phyloP scores from a whole-genome alignment of 1,139 yeast genomes.

The Spencermartinsiella ligniputridi region DNA sequence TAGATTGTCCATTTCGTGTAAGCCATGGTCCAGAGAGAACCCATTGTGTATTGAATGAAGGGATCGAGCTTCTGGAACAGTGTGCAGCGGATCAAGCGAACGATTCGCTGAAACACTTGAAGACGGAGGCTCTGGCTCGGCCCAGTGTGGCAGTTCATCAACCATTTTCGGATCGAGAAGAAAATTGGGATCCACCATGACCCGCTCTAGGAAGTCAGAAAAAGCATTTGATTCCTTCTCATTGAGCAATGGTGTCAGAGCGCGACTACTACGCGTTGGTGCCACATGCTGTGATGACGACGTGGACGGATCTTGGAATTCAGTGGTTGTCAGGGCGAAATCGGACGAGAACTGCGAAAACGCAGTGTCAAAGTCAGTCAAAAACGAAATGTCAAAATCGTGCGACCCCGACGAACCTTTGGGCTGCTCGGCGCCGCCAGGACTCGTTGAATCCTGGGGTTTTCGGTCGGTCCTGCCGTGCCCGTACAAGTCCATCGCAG shows the following conservation, averaged over 20 bases:
- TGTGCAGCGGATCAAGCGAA: not conserved
- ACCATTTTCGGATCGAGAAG: conserved; percentile 31
- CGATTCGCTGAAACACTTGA: not conserved
- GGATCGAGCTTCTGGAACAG: not conserved
- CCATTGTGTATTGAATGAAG: not conserved
- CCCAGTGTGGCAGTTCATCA: conserved; percentile 16
- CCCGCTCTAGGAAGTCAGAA: conserved; percentile 35
- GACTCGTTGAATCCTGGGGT: no score
- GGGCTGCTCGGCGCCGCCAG: no score
- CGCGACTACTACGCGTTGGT: not conserved
- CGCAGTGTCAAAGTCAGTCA: conserved; percentile 18
- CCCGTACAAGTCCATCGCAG: no score
- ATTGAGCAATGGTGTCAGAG: conserved; percentile 29
- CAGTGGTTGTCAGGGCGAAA: not conserved
- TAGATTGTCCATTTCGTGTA: not conserved
- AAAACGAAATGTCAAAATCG: conserved; percentile 1
- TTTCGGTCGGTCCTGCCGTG: no score
- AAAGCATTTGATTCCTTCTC: conserved; percentile 36
- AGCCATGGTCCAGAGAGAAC: not conserved
- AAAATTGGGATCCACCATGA: conserved; percentile 36
- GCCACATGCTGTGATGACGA: not conserved
- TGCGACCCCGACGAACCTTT: conserved; percentile 1
- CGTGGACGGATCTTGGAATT: not conserved
- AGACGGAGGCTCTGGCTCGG: not conserved
- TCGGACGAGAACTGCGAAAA: conserved; percentile 18